These are phyloP conservation scores for Grosmannia clavigera DNA, from an alignment of 2,329 filamentous ascomycete genomes.

Conservation along the genomic window DNA sequence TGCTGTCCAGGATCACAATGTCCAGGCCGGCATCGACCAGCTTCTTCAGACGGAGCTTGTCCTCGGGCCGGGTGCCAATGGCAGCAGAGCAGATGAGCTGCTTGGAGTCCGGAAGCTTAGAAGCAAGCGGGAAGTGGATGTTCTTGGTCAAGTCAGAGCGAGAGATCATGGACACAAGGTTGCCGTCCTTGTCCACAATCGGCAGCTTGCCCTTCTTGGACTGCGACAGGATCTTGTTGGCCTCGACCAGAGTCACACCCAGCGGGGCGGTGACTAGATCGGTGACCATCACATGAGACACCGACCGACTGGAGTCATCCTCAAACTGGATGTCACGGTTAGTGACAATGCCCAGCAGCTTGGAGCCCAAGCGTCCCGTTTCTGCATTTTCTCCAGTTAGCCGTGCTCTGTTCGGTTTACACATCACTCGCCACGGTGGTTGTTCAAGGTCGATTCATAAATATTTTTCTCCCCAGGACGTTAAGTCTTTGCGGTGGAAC, in stretches of 20 bases:
- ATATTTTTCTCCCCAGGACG: conserved; percentile 66
- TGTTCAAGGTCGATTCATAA: conserved; percentile 6
- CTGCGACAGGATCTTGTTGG: conserved; percentile 83
- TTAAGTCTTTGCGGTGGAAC: conserved; percentile 93
- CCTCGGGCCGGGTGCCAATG: conserved; percentile 88
- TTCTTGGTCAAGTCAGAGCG: conserved; percentile 98
- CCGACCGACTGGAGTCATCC: conserved; percentile 55
- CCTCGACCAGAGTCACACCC: conserved; percentile 74
- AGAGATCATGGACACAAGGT: conserved; percentile 84
- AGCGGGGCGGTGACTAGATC: conserved; percentile 79
- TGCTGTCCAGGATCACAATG: conserved; percentile 89
- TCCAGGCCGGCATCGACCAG: conserved; percentile 92
- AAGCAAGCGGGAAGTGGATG: conserved; percentile 89
- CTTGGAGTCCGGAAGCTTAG: conserved; percentile 93
- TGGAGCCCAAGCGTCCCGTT: conserved; percentile 82
- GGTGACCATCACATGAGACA: conserved; percentile 93
- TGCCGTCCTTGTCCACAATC: conserved; percentile 72
- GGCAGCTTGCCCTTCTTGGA: conserved; percentile 99
- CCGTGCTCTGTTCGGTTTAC: conserved; percentile 4
- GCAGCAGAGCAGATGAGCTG: conserved; percentile 92
- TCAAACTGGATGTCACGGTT: conserved; percentile 98
- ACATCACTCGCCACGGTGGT: not conserved
- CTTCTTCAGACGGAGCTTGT: conserved; percentile 74
- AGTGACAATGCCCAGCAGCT: conserved; percentile 93
- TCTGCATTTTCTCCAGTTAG: conserved; percentile 43